Conservation (phyloP, 176 grass and related monocot genomes). For the Melocanna baccifera region DNA sequence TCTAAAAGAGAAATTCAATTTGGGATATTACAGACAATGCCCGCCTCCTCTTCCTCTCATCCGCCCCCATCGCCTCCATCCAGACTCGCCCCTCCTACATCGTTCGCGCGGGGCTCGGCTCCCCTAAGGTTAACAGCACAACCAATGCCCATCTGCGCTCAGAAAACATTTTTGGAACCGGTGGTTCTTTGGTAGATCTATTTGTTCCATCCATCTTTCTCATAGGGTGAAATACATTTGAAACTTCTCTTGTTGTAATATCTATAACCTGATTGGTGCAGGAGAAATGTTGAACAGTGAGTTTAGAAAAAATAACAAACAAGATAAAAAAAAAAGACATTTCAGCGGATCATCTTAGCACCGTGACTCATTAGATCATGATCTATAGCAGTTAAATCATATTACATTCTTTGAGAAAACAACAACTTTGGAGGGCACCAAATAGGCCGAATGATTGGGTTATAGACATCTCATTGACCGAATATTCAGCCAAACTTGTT, state of each 20-base stretch:
- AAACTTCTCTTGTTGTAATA: constrained; percentile 36
- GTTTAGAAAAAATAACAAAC: background rate
- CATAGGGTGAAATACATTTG: constrained; percentile 61
- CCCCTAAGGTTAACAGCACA: constrained; percentile 72
- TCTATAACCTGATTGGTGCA: constrained; percentile 64
- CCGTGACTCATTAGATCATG: background rate
- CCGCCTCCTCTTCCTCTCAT: no score
- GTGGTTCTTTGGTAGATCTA: constrained; percentile 57
- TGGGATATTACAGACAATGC: no score
- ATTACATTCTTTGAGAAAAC: background rate
- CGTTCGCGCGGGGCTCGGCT: no score
- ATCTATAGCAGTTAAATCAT: background rate
- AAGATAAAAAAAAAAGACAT: background rate
- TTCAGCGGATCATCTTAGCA: background rate
- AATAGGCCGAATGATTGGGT: background rate
- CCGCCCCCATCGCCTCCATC: no score
- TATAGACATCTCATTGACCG: background rate
- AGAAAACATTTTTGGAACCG: constrained; percentile 83
- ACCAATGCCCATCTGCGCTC: constrained; percentile 87
- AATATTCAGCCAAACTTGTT: background rate
- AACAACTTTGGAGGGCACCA: background rate
- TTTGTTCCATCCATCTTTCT: constrained; percentile 46
- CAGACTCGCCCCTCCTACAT: no score
- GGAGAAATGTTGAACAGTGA: background rate
- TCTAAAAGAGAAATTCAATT: no score